Conservation (phyloP, 768 basidiomycete genomes). For the Leccinum rimulosum region DNA sequence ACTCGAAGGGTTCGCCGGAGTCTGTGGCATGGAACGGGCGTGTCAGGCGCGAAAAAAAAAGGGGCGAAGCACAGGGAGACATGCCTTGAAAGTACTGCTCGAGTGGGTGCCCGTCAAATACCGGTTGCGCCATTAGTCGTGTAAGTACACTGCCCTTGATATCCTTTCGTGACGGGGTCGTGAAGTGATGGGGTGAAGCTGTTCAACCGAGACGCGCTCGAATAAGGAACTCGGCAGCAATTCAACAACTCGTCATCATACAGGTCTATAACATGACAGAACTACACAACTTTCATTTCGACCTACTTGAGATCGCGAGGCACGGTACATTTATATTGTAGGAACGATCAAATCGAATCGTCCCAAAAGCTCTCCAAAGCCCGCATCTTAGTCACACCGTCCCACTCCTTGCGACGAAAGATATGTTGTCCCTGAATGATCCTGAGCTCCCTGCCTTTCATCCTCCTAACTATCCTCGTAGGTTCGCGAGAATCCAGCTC, state of each 20-base stretch:
- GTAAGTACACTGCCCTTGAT: too few species aligned
- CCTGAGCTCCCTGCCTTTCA: slow-evolving; percentile 83
- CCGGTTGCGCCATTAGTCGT: slow-evolving; percentile 64
- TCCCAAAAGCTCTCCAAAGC: slow-evolving; percentile 38
- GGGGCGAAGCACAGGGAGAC: slow-evolving; percentile 1
- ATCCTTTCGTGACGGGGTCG: too few species aligned
- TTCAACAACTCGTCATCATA: too few species aligned
- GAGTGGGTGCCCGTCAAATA: slow-evolving; percentile 76
- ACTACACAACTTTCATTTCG: too few species aligned
- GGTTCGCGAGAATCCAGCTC: slow-evolving; percentile 67
- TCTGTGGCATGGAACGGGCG: slow-evolving; percentile 37
- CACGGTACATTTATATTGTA: not conserved
- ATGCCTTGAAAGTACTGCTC: slow-evolving; percentile 69
- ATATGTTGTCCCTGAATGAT: slow-evolving; percentile 77
- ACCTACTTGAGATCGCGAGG: not conserved
- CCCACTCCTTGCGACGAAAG: slow-evolving; percentile 45
- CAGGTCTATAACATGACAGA: too few species aligned
- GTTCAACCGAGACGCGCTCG: too few species aligned
- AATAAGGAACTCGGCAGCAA: too few species aligned
- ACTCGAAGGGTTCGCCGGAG: slow-evolving; percentile 53
- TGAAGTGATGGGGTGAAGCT: too few species aligned
- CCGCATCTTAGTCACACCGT: slow-evolving; percentile 31
- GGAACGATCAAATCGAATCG: not conserved
- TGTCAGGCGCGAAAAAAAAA: slow-evolving; percentile 10
- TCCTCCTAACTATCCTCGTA: slow-evolving; percentile 63